Evolutionary conservation across 2,329 filamentous ascomycete genomes (phyloP).

Genomic region (Cryphonectria naterciae): DNA sequence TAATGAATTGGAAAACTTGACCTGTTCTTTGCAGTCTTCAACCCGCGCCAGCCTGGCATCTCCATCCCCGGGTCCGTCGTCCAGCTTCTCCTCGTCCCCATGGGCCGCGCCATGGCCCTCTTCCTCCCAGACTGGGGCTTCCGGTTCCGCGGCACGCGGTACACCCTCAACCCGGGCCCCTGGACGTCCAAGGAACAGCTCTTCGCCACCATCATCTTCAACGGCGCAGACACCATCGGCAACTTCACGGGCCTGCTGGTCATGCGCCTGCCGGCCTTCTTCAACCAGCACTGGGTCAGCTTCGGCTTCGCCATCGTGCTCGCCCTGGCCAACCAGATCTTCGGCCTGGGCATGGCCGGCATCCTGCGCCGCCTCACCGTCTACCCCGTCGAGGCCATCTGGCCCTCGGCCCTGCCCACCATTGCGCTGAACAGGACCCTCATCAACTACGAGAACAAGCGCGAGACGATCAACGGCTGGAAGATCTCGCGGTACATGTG

Average conservation of each 20-base stretch:
- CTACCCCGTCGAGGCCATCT: constrained; percentile 41
- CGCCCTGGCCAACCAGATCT: constrained; percentile 39
- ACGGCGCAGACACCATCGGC: constrained; percentile 34
- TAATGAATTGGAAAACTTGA: no score
- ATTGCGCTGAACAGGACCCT: constrained; percentile 42
- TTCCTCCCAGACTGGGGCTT: constrained; percentile 21
- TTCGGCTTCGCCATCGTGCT: constrained; percentile 40
- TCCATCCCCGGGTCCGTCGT: constrained; percentile 24
- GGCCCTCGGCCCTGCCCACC: constrained; percentile 41
- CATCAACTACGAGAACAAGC: constrained; percentile 30
- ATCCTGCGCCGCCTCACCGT: constrained; percentile 41
- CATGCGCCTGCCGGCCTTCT: constrained; percentile 38
- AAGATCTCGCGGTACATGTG: constrained; percentile 21
- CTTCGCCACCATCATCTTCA: constrained; percentile 31
- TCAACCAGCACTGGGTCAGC: constrained; percentile 38
- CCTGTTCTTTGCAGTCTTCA: constrained; percentile 11
- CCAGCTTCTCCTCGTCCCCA: constrained; percentile 24
- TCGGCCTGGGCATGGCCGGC: constrained; percentile 41
- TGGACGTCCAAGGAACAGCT: constrained; percentile 28
- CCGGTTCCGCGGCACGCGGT: constrained; percentile 16
- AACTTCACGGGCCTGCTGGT: constrained; percentile 37
- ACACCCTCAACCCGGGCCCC: constrained; percentile 21
- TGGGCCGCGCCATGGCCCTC: constrained; percentile 18
- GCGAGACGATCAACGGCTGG: constrained; percentile 22
- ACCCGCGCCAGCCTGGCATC: constrained; percentile 25